Base-by-base conservation (phyloP, 2,329 filamentous ascomycete species). In the Epichloe elymi region DNA sequence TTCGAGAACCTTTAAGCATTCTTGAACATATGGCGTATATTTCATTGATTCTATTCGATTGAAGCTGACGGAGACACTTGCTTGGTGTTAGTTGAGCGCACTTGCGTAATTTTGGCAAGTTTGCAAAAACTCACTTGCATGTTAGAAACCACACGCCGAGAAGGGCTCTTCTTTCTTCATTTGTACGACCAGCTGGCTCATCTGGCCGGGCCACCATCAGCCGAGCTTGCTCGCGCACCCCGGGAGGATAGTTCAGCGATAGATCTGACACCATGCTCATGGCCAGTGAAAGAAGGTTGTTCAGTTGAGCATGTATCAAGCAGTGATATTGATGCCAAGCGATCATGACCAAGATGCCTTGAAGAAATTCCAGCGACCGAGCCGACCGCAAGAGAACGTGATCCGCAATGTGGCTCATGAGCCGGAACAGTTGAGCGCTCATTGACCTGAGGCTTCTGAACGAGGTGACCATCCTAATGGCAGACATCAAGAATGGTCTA, bases 301-400 rank as follows among this genome's bases (percentile, higher is more conserved):
- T 71, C 12, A 79, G 59, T 53, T 79, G 76, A 0, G 70, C 67
- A 48, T 78, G 75, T 59, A 73, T 67, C 54, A 76, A 68, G 55
- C 74, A 78, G 57, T 78, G 75, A 48, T 78, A 73, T 45, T 78
- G 75, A 51, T 77, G 76, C 67, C 70, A 78, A 0, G 70, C 70
- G 2, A 75, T 55, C 26, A 77, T 68, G 0, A 77, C 67, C 3
- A 78, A 59, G 3, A 78, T 67, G 0, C 73, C 71, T 50, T 73
- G 65, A 0, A 78, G 60, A 2, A 78, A 58, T 51, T 78, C 75
- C 11, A 78, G 54, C 0, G 74, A 76, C 15, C 73, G 63, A 49
- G 75, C 72, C 0, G 71, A 74, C 2, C 72, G 65, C 42, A 77
- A 66, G 12, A 78, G 60, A 65, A 77, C 69, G 51, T 70, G 65